Evolutionary conservation across 2,329 filamentous ascomycete genomes (phyloP), one percentile per base, ranked within the genome.

Genomic region (Aspergillus costaricaensis): DNA sequence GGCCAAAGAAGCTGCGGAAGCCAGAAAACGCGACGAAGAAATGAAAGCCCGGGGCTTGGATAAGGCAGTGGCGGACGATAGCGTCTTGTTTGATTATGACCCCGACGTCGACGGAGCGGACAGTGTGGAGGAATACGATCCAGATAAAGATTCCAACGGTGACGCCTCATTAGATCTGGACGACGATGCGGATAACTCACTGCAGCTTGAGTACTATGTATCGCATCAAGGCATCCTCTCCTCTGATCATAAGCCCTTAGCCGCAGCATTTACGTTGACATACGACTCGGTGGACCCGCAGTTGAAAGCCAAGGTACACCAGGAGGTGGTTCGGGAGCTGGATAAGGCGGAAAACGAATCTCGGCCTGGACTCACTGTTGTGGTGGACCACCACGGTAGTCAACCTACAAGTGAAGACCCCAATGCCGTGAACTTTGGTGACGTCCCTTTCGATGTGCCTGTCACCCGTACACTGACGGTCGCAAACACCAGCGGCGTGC

Each of bases 201-300:
- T 88, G 27, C 70, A 74, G 23, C 74, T 88, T n/a, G 81, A 86
- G 56, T 82, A 90, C 60, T 99, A 99, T 73, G 87, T 88, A 0
- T 94, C 93, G 0, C 91, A 98, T 70, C 95, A 98, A 74, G 85
- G 90, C 17, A 88, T 99, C 23, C 85, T 91, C 15, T 96, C 94
- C 0, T 98, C 94, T 0, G 95, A 99, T 69, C 95, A 99, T 77
- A 99, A 99, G 74, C 96, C 95, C 0, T 79, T 99, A 2, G 86
- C 88, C 60, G 91, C 92, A 0, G 81, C 93, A 0, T 98, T 98
- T 71, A 89, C 86, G 0, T 77, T 99, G 7, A 88, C 90, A 48
- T 97, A 95, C 71, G 91, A 97, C 63, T 90, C 91, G 0, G 91
- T 96, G 1, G 87, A 96, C 0, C 90, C 92, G 0, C 88, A 94